phyloP scores from a whole-genome alignment of 345 rosid species.

The Eucalyptus cloeziana region DNA sequence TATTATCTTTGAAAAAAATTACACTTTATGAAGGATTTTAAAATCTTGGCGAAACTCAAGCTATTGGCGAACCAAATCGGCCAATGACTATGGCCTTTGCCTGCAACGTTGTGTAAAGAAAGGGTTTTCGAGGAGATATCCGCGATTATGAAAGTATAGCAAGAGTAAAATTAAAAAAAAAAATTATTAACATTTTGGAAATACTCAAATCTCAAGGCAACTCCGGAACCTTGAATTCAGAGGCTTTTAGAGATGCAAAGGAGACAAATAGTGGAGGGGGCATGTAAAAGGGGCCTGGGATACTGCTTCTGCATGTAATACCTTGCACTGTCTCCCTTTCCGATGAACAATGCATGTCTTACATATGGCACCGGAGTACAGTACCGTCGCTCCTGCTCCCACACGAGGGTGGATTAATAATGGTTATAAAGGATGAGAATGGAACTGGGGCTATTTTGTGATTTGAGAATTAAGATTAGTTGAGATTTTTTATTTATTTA shows the following conservation, averaged over 20 bases:
- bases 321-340: fast-evolving
- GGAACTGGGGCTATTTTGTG: neutral
- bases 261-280: neutral
- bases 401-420: neutral
- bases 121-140: neutral
- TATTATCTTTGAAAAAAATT: neutral
- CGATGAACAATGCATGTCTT: neutral
- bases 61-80: neutral
- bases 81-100: neutral
- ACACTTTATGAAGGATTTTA: too few relatives aligned
- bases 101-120: neutral
- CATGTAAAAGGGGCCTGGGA: neutral
- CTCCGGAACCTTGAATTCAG: neutral
- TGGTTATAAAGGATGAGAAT: neutral
- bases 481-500: too few relatives aligned
- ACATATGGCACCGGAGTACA: neutral
- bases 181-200: too few relatives aligned
- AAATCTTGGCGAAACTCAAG: fast-evolving
- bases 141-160: neutral
- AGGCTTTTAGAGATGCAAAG: neutral
- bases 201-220: neutral
- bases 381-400: neutral
- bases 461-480: neutral
- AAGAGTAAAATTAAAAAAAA: too few relatives aligned
- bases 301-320: neutral